Base-by-base conservation (phyloP, 345 rosid species). In the Hirschfeldia incana region DNA sequence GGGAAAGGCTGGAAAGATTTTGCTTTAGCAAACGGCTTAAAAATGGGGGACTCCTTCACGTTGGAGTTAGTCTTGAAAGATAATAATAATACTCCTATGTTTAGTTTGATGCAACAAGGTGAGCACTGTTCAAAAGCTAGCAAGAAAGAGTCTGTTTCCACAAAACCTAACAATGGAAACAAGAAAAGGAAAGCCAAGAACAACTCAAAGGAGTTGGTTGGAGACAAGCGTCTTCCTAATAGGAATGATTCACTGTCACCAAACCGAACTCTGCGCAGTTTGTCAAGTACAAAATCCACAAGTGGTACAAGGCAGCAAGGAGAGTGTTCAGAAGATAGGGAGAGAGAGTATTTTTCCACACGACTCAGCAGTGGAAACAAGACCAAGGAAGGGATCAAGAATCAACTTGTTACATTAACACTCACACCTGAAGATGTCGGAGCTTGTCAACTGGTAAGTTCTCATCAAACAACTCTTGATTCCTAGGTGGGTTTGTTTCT, bases 381-480 rank as follows among this genome's bases (percentile, higher is more conserved):
- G 33, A 28, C 11, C 32, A 73, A 46, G 13, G 55, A 46, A 17
- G 4, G 58, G 27, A 27, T 21, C 12, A 1, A 17, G 37, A 21
- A 34, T 29, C 27, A 33, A 6, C 16, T 29, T 0, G 16, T 61
- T 68, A 73, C 44, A 29, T 44, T 73, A 73, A 17, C 67, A 39
- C 59, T 61, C 10, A 44, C 30, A 28, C 69, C 16, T 42, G 69
- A 73, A 42, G 76, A 73, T 62, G 60, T 73, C 7, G 29, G 5
- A n/a, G 76, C 15, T 30, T 21, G 49, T 21, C 51, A 3, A 21
- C 46, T 73, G 16, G 69, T 73, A 44, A 73, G 62, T 73, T 49
- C 39, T 36, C 16, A 29, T 73, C 29, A 30, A 73, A 63, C 33
- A 15, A 15, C 6, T 16, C 21, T 29, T 51, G 57, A 5, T 51